Evolutionary conservation across 192 early-diverging fungal species (phyloP).

Genomic region (Podila epigama): DNA sequence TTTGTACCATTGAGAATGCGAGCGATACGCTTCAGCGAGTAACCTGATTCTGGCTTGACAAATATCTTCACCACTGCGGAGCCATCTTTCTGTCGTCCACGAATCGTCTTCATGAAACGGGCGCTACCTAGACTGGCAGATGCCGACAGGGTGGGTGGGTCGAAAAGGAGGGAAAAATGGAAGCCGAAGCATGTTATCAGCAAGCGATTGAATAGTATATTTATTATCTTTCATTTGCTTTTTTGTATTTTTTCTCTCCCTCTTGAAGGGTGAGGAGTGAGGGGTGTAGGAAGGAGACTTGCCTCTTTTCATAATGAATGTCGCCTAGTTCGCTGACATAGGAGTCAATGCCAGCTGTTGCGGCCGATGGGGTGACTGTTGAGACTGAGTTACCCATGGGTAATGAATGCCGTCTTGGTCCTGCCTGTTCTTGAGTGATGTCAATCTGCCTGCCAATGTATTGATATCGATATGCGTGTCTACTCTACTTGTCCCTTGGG

Average conservation of each 20-base stretch:
- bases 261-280: too few species aligned
- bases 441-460: too few species aligned
- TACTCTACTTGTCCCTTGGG: too few species aligned
- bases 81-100: slow-evolving; percentile 82
- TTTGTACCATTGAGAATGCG: slow-evolving; percentile 64
- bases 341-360: slow-evolving; percentile 72
- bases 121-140: slow-evolving; percentile 80
- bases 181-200: too few species aligned
- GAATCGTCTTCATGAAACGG: slow-evolving; percentile 95
- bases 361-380: slow-evolving; percentile 64
- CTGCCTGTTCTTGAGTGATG: too few species aligned
- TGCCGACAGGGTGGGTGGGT: background rate
- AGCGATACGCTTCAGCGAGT: slow-evolving; percentile 61
- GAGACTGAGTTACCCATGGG: slow-evolving; percentile 79
- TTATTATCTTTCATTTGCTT: too few species aligned
- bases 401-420: background rate
- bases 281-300: too few species aligned
- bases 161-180: background rate
- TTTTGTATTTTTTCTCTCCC: too few species aligned
- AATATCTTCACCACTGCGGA: slow-evolving; percentile 92
- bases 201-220: too few species aligned
- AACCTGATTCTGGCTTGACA: slow-evolving; percentile 79
- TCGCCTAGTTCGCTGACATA: slow-evolving; percentile 78
- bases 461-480: too few species aligned
- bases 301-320: slow-evolving; percentile 77